Percentiles rank a stretch among this genome's conserved stretches.
Conservation (phyloP, 768 basidiomycete genomes). For the Phylloporus scabripes region DNA sequence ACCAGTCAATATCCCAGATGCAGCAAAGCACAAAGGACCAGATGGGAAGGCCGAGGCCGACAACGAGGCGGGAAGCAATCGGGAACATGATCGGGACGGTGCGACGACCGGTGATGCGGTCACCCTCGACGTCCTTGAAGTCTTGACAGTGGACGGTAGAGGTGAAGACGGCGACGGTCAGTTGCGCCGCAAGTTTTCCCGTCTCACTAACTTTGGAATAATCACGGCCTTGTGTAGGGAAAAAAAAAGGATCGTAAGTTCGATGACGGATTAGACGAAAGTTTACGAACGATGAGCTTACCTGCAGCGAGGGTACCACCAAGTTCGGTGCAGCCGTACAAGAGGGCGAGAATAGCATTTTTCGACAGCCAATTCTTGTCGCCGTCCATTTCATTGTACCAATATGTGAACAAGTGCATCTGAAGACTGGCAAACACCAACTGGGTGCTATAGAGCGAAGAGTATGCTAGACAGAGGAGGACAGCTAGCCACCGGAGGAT, state of each 20-base stretch:
- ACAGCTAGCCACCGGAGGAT: constrained; percentile 35
- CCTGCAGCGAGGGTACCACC: constrained; percentile 38
- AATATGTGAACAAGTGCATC: constrained; percentile 28
- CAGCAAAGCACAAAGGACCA: constrained; percentile 35
- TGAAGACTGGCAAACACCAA: constrained; percentile 31
- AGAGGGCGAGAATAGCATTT: constrained; percentile 35
- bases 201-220: constrained; percentile 23
- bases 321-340: constrained; percentile 34
- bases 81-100: constrained; percentile 45
- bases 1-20: constrained; percentile 33
- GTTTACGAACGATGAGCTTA: constrained; percentile 9
- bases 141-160: constrained; percentile 50
- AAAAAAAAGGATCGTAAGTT: not conserved
- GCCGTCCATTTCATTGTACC: constrained; percentile 37
- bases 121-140: constrained; percentile 42
- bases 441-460: constrained; percentile 29
- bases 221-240: constrained; percentile 18
- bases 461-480: constrained; percentile 31
- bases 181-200: constrained; percentile 27
- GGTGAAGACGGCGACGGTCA: constrained; percentile 36
- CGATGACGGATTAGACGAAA: not conserved
- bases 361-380: constrained; percentile 36
- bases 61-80: constrained; percentile 28
- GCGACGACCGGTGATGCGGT: constrained; percentile 32
- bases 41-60: constrained; percentile 29